Base-by-base conservation (phyloP, 2,329 filamentous ascomycete genomes). In the Paracoccidioides brasiliensis region DNA sequence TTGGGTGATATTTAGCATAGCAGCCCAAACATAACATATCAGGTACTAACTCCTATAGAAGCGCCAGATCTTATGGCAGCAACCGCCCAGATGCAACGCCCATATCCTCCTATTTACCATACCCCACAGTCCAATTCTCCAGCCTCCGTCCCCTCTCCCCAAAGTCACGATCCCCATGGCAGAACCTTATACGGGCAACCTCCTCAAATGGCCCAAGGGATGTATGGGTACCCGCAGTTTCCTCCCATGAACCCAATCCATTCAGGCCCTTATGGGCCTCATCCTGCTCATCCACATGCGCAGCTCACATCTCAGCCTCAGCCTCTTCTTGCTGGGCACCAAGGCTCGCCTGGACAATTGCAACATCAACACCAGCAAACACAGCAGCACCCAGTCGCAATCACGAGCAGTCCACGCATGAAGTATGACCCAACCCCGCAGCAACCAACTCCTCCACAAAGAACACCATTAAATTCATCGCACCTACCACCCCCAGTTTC, bases 111-210 rank as follows among this genome's bases (percentile, higher is more conserved):
- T 58, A 95, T 95, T 68, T 96, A 96, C 70, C 88, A 96, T 71
- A 94, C 90, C 15, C 90, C 90, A 55, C 90, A 96, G 74, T 95
- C 90, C 56, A 95, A 91, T 72, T 95, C 91, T 55, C 91, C 91
- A 51, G 88, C 89, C 42, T 95, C 90, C 52, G 90, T 96, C 64
- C 87, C 90, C 60, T 96, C 91, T 38, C 85, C 89, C 28, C 88
- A 90, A 56, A 80, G 83, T 56, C 90, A 95, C 72, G 91, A 97
- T 67, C 88, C 91, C 67, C 88, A 95, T 74, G 78, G 76, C 56
- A 80, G 90, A 63, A 85, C 83, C 64, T 81, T 97, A 68, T 97
- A 96, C 71, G 85, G 82, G 40, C 86, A 90, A 65, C 85, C 86
- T 52, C 82, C 86, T 55, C 88, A 93, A 70, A 81, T 94, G 71